Conservation (phyloP, 176 grass and related monocot genomes). For the Juncus inflexus region DNA sequence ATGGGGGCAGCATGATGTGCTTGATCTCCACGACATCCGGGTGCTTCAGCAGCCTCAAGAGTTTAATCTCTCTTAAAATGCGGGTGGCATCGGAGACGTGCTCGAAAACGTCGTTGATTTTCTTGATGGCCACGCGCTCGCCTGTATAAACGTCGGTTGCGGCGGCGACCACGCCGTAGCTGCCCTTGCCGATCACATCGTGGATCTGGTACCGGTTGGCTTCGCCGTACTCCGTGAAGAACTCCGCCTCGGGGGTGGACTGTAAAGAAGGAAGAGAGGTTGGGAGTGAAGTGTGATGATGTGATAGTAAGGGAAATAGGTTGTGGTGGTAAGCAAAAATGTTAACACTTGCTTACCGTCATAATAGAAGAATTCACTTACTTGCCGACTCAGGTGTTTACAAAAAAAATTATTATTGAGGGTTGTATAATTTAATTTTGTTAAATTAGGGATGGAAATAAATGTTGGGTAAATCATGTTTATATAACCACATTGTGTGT, state of each 20-base stretch:
- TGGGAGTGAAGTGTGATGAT: slow-evolving; percentile 7
- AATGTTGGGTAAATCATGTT: too few relatives aligned
- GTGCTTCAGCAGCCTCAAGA: slow-evolving; percentile 65
- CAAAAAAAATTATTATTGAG: too few relatives aligned
- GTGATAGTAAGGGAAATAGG: too few relatives aligned
- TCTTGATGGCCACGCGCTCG: slow-evolving; percentile 64
- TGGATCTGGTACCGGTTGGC: slow-evolving; percentile 54
- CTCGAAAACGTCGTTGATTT: slow-evolving; percentile 80
- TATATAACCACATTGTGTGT: too few relatives aligned
- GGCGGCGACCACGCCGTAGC: slow-evolving; percentile 66
- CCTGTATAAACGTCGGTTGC: slow-evolving; percentile 54
- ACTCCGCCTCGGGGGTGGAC: slow-evolving; percentile 40
- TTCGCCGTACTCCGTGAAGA: slow-evolving; percentile 81
- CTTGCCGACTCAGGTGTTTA: too few relatives aligned
- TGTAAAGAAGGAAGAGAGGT: slow-evolving; percentile 22
- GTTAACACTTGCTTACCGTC: too few relatives aligned
- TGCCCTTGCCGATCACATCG: slow-evolving; percentile 79
- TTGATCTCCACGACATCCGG: slow-evolving; percentile 76
- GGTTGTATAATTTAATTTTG: too few relatives aligned
- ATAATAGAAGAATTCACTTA: too few relatives aligned
- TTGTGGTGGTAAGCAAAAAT: not conserved
- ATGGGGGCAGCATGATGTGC: slow-evolving; percentile 78
- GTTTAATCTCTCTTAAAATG: slow-evolving; percentile 80
- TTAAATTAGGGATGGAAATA: too few relatives aligned
- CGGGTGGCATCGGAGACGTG: slow-evolving; percentile 72